phyloP scores from a whole-genome alignment of 805 yeast species.

The Schwanniomyces vanrijiae region DNA sequence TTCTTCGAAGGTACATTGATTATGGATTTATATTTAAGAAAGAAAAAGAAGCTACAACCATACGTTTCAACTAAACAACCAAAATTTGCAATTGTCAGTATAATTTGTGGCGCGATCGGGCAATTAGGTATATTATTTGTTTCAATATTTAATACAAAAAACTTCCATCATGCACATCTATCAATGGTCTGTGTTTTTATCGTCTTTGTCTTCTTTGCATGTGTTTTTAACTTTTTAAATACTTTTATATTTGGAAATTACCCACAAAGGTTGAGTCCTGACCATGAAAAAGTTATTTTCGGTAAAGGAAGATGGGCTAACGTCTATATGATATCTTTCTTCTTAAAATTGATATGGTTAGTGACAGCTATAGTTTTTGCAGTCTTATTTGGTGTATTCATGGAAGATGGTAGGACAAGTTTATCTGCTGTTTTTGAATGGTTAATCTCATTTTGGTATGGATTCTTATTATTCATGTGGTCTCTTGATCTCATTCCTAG shows the following conservation, averaged over 20 bases:
- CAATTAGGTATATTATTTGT: constrained; percentile 75
- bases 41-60: constrained; percentile 54
- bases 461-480: constrained; percentile 61
- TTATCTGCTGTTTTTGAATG: constrained; percentile 76
- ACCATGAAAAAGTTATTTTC: constrained; percentile 39
- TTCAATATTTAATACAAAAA: constrained; percentile 66
- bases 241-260: constrained; percentile 39
- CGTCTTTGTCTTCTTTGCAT: constrained; percentile 56
- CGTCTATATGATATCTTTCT: constrained; percentile 47
- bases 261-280: constrained; percentile 36
- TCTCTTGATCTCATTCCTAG: constrained; percentile 72
- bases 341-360: constrained; percentile 65
- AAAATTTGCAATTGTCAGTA: constrained; percentile 40
- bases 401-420: constrained; percentile 33
- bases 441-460: constrained; percentile 84
- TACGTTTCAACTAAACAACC: constrained; percentile 46
- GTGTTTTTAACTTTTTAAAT: constrained; percentile 36
- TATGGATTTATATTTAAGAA: constrained; percentile 63
- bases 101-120: constrained; percentile 53
- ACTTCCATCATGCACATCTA: constrained; percentile 57
- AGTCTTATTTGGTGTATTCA: constrained; percentile 57
- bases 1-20: constrained; percentile 64
- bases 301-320: constrained; percentile 39
- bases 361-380: constrained; percentile 66
- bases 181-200: constrained; percentile 76